Percentiles rank a stretch among this genome's conserved stretches.
Conservation (phyloP, 306 rosid species). For the Vigna angularis region DNA sequence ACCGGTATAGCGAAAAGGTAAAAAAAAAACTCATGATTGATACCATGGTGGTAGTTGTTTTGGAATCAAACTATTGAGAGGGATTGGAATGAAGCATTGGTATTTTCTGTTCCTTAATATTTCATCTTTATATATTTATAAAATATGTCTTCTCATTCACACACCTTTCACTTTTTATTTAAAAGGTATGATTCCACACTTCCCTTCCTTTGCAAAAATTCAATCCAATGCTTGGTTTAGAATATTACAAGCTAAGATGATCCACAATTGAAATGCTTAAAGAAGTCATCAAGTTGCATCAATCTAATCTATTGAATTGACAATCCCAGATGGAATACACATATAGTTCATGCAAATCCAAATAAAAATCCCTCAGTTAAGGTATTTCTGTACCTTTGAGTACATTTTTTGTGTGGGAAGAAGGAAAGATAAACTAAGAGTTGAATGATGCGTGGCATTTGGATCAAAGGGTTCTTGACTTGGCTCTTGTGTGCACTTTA, state of each 20-base stretch:
- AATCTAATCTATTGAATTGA: slow-evolving; percentile 1
- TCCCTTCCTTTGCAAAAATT: slow-evolving; percentile 35
- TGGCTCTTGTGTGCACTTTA: slow-evolving; percentile 37
- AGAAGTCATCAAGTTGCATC: slow-evolving; percentile 1
- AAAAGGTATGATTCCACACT: slow-evolving; percentile 35
- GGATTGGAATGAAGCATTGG: slow-evolving; percentile 30
- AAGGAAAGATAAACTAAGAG: slow-evolving; percentile 1
- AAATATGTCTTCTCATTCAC: slow-evolving; percentile 32
- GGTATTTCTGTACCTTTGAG: slow-evolving; percentile 40
- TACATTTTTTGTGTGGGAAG: slow-evolving; percentile 3
- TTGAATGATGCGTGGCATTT: slow-evolving; percentile 10
- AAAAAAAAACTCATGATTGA: neutral
- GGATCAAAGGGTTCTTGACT: slow-evolving; percentile 42
- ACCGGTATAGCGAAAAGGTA: neutral
- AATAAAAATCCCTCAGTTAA: slow-evolving; percentile 14
- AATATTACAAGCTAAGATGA: slow-evolving; percentile 26
- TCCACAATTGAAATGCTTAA: slow-evolving; percentile 39
- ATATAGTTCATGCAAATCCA: neutral
- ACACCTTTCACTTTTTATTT: slow-evolving; percentile 12
- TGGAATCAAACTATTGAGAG: slow-evolving; percentile 14
- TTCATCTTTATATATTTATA: slow-evolving; percentile 29
- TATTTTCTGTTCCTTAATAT: slow-evolving; percentile 37
- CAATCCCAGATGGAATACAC: slow-evolving; percentile 27
- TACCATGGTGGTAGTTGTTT: neutral
- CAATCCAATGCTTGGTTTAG: slow-evolving; percentile 21